Conservation (phyloP, 441 rosid genomes). For the Melastoma candidum region DNA sequence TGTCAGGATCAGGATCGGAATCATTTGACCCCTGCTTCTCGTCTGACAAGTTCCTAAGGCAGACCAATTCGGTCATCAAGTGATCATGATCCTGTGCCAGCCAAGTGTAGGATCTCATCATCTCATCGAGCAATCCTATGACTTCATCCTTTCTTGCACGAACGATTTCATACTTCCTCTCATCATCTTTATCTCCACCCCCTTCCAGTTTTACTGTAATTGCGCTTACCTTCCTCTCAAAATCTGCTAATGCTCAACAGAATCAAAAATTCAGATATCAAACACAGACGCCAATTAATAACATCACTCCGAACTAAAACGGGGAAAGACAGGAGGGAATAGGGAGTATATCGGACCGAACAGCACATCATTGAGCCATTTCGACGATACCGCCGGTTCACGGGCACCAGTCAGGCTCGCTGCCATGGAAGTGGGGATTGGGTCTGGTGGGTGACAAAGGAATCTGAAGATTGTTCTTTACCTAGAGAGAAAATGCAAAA, state of each 20-base stretch:
- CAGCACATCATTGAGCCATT: too few species aligned
- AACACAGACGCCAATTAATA: too few species aligned
- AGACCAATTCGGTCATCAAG: constrained; percentile 20
- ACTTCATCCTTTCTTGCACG: constrained; percentile 14
- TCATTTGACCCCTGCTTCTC: constrained; percentile 1
- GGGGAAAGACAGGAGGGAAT: too few species aligned
- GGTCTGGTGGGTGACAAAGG: too few species aligned
- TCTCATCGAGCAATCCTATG: constrained; percentile 22
- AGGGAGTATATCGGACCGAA: too few species aligned
- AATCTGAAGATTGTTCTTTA: too few species aligned
- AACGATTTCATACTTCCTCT: constrained; percentile 5
- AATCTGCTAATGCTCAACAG: constrained; percentile 20
- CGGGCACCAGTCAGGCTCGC: too few species aligned
- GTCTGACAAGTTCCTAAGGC: background rate
- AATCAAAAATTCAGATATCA: too few species aligned
- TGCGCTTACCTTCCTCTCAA: constrained; percentile 22
- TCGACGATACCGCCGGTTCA: too few species aligned
- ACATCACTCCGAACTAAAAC: too few species aligned
- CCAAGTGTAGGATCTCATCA: constrained; percentile 21
- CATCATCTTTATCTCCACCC: background rate
- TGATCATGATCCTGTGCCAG: constrained; percentile 28
- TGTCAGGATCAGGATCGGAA: constrained; percentile 12
- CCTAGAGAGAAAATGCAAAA: too few species aligned
- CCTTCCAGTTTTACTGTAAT: constrained; percentile 21
- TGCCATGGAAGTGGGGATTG: too few species aligned